Base-by-base conservation (phyloP, 192 early-diverging fungal species). In the Linnemannia zychae region DNA sequence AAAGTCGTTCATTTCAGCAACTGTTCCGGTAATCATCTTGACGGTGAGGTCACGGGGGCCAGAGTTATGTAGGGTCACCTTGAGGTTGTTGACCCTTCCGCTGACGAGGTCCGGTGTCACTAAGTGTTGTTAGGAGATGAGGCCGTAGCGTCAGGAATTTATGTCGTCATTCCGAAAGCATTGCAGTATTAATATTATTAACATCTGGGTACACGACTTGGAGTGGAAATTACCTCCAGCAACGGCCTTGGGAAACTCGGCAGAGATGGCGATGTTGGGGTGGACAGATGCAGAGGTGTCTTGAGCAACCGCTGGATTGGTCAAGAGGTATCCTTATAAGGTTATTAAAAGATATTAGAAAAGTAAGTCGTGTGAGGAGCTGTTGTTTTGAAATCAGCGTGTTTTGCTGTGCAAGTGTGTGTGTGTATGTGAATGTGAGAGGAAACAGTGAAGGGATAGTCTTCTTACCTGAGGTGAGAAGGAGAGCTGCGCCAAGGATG, bases 91-190 rank as follows among this genome's bases (percentile, higher is more conserved):
- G 49, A 49, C 33, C 48, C 68, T 48, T 38, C 75, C 75, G 36
- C 67, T 77, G 75, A 77, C 37, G 37, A 77, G 75, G 24, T 70
- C 49, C n/a, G 75, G 75, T 28, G 49, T 70, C 48, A 77, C 75
- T 77, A 69, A 34, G 22, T 44, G 37, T 68, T 16, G 46, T 12
- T 40, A 20, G 36, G 28, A 38, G 36, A 16, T 12, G 22, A 24
- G 20, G 31, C 24, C 12, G 18, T 22, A 28, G 65, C 3, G 34
- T 67, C 6, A 37, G 34, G 18, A 67, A 37, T 36, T 4, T n/a
- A 37, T 36, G 36, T 33, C 34, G 66, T 67, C 36, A 37, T 33
- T 11, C 11, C 0, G 24, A 36, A 66, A 20, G 13, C 66, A 37
- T n/a, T n/a, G n/a, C n/a, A n/a, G n/a, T n/a, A n/a, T n/a, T n/a